Percentiles rank a stretch among this genome's conserved stretches.
Conservation (phyloP, 1,139 yeast genomes). For the Candida tetrigidarum region DNA sequence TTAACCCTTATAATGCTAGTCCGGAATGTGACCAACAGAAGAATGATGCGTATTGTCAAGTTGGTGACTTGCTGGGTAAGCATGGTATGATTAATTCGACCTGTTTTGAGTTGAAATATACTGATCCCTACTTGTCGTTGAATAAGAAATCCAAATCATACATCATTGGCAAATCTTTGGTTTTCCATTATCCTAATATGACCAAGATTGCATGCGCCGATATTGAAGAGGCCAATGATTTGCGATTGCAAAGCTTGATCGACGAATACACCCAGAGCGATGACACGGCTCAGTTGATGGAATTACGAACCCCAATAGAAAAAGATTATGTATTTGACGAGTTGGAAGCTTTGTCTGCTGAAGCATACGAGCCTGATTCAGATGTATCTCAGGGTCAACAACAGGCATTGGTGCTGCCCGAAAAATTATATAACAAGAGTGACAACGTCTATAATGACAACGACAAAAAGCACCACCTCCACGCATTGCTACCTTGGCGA, state of each 20-base stretch:
- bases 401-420: constrained; percentile 10
- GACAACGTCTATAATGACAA: constrained; percentile 4
- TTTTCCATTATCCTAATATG: constrained; percentile 53
- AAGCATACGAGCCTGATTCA: constrained; percentile 19
- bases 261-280: constrained; percentile 25
- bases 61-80: constrained; percentile 68
- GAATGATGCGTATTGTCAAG: constrained; percentile 57
- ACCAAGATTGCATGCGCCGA: constrained; percentile 64
- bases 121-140: constrained; percentile 58
- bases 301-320: constrained; percentile 22
- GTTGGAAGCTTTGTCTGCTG: constrained; percentile 21
- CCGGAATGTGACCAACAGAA: constrained; percentile 47
- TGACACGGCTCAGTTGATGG: constrained; percentile 26
- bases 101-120: constrained; percentile 54
- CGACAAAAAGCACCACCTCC: constrained; percentile 5
- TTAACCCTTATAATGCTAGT: constrained; percentile 56
- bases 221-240: constrained; percentile 39
- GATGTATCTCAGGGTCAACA: constrained; percentile 11
- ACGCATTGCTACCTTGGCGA: constrained; percentile 7
- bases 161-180: constrained; percentile 56
- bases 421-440: constrained; percentile 13
- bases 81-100: constrained; percentile 63
- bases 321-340: constrained; percentile 21
- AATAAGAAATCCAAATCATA: constrained; percentile 49
- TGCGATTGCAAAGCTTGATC: constrained; percentile 29